phyloP scores from a whole-genome alignment of 176 grass and related monocot genomes.

The Oryza australiensis region DNA sequence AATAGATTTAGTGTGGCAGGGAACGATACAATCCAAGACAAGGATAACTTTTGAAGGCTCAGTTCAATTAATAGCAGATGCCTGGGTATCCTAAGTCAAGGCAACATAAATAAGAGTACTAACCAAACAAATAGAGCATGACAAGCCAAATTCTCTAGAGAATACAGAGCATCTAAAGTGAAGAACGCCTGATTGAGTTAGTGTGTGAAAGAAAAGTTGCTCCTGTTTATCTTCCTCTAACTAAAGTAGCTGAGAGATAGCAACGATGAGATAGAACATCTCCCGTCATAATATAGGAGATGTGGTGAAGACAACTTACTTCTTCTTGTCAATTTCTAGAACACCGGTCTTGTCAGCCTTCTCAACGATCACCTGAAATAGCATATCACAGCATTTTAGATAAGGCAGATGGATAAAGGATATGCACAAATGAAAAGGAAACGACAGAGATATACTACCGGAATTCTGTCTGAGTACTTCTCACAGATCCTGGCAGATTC shows the following conservation, averaged over 20 bases:
- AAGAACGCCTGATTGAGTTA: neutral
- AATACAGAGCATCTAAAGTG: neutral
- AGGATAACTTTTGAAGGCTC: neutral
- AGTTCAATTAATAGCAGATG: constrained; percentile 5
- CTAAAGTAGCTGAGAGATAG: neutral
- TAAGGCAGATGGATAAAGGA: constrained; percentile 6
- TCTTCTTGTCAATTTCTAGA: constrained; percentile 91
- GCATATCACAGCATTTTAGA: constrained; percentile 24
- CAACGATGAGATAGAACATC: neutral
- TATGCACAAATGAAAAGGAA: neutral
- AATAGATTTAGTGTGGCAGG: no score
- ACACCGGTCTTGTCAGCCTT: constrained; percentile 81
- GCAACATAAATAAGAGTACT: neutral
- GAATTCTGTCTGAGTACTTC: constrained; percentile 87
- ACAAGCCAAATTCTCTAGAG: neutral
- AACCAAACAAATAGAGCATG: neutral
- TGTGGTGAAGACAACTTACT: constrained; percentile 39
- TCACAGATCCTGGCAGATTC: constrained; percentile 86
- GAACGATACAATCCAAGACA: neutral
- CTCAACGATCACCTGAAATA: constrained; percentile 88
- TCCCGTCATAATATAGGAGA: neutral
- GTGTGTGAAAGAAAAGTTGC: neutral
- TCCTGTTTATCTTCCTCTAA: neutral
- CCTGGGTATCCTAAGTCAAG: constrained; percentile 5
- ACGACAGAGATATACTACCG: constrained; percentile 40